phyloP scores from a whole-genome alignment of 768 basidiomycete genomes.

The Kwoniella bestiolae region DNA sequence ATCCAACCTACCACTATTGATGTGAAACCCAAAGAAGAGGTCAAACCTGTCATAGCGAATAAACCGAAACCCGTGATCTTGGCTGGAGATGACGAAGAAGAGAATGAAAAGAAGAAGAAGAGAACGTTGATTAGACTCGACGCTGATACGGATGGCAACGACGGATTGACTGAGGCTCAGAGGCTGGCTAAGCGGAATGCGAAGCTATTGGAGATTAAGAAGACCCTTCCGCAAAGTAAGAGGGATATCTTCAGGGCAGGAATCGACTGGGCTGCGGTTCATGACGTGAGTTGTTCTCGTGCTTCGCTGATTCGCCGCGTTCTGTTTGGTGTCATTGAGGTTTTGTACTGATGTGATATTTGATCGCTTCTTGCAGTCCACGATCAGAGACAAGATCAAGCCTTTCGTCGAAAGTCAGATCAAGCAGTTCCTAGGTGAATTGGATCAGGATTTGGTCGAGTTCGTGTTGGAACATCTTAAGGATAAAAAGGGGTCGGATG shows the following conservation, averaged over 20 bases:
- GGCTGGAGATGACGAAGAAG: conserved; percentile 86
- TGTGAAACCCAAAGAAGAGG: conserved; percentile 63
- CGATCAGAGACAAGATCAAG: conserved; percentile 81
- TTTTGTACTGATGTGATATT: too few relatives aligned
- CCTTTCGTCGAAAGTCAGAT: conserved; percentile 81
- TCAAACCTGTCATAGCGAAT: conserved; percentile 22
- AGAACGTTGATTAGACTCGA: conserved; percentile 87
- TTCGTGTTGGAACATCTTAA: conserved; percentile 90
- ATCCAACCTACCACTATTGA: conserved; percentile 61
- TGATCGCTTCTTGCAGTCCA: conserved; percentile 63
- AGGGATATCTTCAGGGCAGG: conserved; percentile 59
- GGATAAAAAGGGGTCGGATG: conserved; percentile 82
- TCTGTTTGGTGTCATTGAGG: too few relatives aligned
- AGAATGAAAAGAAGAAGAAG: conserved; percentile 73
- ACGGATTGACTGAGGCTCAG: conserved; percentile 63
- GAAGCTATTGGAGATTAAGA: conserved; percentile 75
- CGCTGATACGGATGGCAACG: conserved; percentile 31
- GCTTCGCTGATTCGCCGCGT: too few relatives aligned
- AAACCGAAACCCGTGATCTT: conserved; percentile 57
- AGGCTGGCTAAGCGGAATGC: conserved; percentile 77
- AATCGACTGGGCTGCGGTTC: conserved; percentile 85
- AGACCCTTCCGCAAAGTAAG: conserved; percentile 74
- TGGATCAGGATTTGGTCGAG: conserved; percentile 92
- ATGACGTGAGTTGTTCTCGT: conserved; percentile 68
- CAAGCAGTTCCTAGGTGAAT: conserved; percentile 84